Base-by-base conservation (phyloP, 2,329 filamentous ascomycete genomes). In the Aspergillus brunneoviolaceus region DNA sequence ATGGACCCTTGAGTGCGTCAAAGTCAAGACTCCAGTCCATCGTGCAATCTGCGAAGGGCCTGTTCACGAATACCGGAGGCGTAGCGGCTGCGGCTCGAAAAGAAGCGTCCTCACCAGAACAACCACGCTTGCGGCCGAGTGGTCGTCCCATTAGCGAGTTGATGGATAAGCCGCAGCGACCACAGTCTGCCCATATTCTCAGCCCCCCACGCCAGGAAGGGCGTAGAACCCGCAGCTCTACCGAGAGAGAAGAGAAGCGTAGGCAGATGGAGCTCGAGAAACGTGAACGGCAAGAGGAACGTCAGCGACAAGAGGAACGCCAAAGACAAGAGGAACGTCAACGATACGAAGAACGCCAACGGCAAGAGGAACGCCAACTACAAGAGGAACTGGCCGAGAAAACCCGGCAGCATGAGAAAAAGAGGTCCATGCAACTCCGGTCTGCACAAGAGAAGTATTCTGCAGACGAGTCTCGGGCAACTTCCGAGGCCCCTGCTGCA, bases 21-120 rank as follows among this genome's bases (percentile, higher is more conserved):
- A 98, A 96, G 79, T 91, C 90, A 70, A 96, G 92, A 73, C 82
- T 98, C 51, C 96, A 94, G 51, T 96, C 93, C 10, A 92, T 96
- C 61, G 81, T 97, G 68, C 93, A 92, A 76, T 90, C 89, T 58
- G 95, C 93, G 4, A 94, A 90, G 74, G 91, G 89, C 14, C 85
- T 97, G 52, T 88, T 97, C 63, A 91, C 89, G 19, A 96, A 90
- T 66, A 94, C 84, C 63, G 85, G 82, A 60, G 80, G 82, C 49
- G 75, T 82, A 12, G 85, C 84, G 63, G 84, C 84, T 50, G 82
- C 85, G 49, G 83, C 83, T 2, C 86, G 84, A 65, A 71, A 85
- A 61, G 85, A 87, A 63, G 79, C 79, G 31, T 77, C 83, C 7
- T 80, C 80, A 14, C 77, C 80, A 10, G 74, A 73, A 31, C 70